Evolutionary conservation across 176 grass and related monocot species (phyloP), one percentile per base, ranked within the genome.

Genomic region (Eragrostis nindensis): DNA sequence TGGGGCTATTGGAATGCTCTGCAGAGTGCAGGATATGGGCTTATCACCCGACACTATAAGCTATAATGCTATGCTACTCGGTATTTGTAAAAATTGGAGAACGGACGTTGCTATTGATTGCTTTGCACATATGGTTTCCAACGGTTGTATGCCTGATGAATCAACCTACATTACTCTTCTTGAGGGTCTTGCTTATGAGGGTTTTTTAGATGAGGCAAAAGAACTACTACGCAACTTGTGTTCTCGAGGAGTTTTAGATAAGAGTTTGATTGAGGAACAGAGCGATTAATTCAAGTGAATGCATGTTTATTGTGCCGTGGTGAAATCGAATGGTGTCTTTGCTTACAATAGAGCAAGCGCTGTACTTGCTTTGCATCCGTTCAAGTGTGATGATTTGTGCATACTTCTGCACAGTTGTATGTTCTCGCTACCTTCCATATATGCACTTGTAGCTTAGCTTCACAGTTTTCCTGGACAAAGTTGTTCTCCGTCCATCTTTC

Each of bases 31-130:
- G 53, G 82, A 87, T 41, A 78, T 89, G 68, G 80, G 87, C 12
- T 78, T 87, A 17, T 81, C 66, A 74, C 87, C 84, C 56, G 79
- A 71, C 79, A 80, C 62, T 27, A 82, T 68, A 44, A 71, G 81
- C 41, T 93, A 85, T 38, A 89, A 93, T 78, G 79, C 76, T 49
- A 12, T 89, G 26, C 78, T 93, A 6, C 78, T 89, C 75, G 84
- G 76, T 29, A 74, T 89, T 45, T 89, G 84, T 70, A 86, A 85
- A 84, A 59, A 71, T 32, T 25, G 81, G 87, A 86, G 76, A 65
- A 87, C 66, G 5, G 80, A 77, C 22, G 19, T 66, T 10, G 87
- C 87, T 63, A 93, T 89, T 36, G 73, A 93, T 74, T 77, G 86
- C 67, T 87, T 89, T 69, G 71, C 66, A 74, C 68, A 78, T 82